Conservation (phyloP, 148 eudicot genomes). For the Limonium bicolor region DNA sequence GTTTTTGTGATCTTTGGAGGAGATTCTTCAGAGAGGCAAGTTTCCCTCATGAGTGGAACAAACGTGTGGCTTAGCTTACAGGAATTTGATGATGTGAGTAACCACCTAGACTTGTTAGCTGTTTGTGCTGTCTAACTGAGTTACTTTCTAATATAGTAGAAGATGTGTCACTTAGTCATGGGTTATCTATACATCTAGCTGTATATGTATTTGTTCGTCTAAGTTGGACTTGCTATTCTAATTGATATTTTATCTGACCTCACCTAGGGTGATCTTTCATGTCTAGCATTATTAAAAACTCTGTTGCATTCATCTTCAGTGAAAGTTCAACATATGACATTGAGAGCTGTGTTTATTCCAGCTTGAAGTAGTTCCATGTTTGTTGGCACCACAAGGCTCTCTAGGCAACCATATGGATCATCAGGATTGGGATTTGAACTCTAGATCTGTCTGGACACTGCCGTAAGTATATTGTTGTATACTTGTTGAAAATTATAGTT, state of each 20-base stretch:
- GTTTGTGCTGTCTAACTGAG: too few relatives aligned
- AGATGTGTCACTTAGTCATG: too few relatives aligned
- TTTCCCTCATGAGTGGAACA: constrained; percentile 91
- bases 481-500: too few relatives aligned
- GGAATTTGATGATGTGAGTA: constrained; percentile 63
- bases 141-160: too few relatives aligned
- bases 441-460: constrained; percentile 66
- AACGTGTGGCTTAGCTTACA: constrained; percentile 89
- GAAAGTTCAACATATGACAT: not conserved
- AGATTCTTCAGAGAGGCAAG: constrained; percentile 87
- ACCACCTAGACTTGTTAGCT: too few relatives aligned
- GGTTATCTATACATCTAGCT: too few relatives aligned
- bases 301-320: not conserved
- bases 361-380: constrained; percentile 79
- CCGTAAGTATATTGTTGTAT: constrained; percentile 89
- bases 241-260: too few relatives aligned
- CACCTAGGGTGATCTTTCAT: too few relatives aligned
- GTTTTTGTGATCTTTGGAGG: constrained; percentile 88
- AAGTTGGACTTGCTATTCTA: too few relatives aligned
- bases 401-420: constrained; percentile 9
- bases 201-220: too few relatives aligned
- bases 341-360: constrained; percentile 20
- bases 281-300: too few relatives aligned
- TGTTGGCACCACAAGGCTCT: constrained; percentile 48
- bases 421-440: constrained; percentile 24